Evolutionary conservation across 768 basidiomycete genomes (phyloP), one percentile per base, ranked within the genome.

Genomic region (Tricholoma flavovirens): DNA sequence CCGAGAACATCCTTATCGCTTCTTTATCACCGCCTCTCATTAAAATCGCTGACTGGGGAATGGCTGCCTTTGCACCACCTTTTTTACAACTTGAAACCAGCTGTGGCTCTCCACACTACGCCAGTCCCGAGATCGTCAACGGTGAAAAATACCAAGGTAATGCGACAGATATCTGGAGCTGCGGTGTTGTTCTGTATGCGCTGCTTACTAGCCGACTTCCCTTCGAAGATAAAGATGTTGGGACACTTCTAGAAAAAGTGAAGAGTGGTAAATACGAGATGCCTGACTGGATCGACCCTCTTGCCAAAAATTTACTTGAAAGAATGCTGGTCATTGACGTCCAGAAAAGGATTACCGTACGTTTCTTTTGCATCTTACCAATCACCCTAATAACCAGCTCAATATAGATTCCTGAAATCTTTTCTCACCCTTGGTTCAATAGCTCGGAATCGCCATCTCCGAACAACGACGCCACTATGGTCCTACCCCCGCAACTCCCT

Each of bases 1-100:
- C 96, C 2, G 96, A 98, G 76, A 98, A 98, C 66, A 89, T 98
- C 51, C 78, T 99, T 36, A 88, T 98, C 53, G 88, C 94, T 48
- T 87, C 88, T 42, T 73, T 90, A 54, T 78, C 81, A 35, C 88
- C 88, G 29, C 87, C 87, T 35, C 78, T 93, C 65, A 82, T 98
- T 76, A 98, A 98, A 77, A 90, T 98, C 42, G 95, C 93, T 21
- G 96, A 98, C 72, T 98, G 96, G 84, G 96, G 96, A 19, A 97
- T 98, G 96, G 95, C 96, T 22, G 91, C 95, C 9, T 91, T 97
- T 66, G 91, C 93, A 56, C 88, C 89, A 38, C 90, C 89, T 36
- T 82, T 86, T 38, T 79, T 87, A 42, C 81, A 94, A 61, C 82
- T 97, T 24, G 92, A 96, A 73, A 98, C 96, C 1, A 93, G 90